Base-by-base conservation (phyloP, 345 rosid genomes). In the Lenwebbia sp. region DNA sequence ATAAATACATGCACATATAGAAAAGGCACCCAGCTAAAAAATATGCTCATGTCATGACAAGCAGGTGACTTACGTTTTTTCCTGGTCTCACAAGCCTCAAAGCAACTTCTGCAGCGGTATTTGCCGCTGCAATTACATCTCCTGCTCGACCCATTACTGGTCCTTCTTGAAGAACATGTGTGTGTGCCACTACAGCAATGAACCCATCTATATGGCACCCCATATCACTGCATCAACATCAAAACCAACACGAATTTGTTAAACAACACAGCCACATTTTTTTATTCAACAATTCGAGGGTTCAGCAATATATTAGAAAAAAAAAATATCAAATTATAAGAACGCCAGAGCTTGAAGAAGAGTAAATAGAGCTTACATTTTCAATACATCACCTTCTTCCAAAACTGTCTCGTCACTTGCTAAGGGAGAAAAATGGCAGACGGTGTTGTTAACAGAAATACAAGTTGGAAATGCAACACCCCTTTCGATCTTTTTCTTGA, bases 151-250 rank as follows among this genome's bases (percentile, higher is more conserved):
- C 98, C 12, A 65, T 93, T 50, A 96, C 84, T 4, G 96, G 92
- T 4, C 98, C 98, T 49, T 88, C 93, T 87, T 94, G 98, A 85
- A 96, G 87, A 87, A 92, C 97, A 93, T 94, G 97, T 1, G 98
- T 98, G 81, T 95, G 99, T 4, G 91, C 99, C 87, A 96, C 98
- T 28, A 96, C 93, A 37, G 99, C 99, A 90, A 98, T 96, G 87
- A 98, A 95, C n/a, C 99, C 99, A 90, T 96, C 98, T 76, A 98
- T 96, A 86, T 98, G 99, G 82, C 98, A 96, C 37, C 99, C 99
- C 97, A 98, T 88, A 86, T 98, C 99, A 87, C 99, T 96, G 91
- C 84, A 90, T 70, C 30, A 30, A 49, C 19, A 88, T 12, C 30
- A 57, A 49, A 70, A 70, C 13, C 78, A 70, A 37, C 78, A 70